phyloP scores from a whole-genome alignment of 495 filamentous ascomycete species.

The Antarctomyces pellizariae region DNA sequence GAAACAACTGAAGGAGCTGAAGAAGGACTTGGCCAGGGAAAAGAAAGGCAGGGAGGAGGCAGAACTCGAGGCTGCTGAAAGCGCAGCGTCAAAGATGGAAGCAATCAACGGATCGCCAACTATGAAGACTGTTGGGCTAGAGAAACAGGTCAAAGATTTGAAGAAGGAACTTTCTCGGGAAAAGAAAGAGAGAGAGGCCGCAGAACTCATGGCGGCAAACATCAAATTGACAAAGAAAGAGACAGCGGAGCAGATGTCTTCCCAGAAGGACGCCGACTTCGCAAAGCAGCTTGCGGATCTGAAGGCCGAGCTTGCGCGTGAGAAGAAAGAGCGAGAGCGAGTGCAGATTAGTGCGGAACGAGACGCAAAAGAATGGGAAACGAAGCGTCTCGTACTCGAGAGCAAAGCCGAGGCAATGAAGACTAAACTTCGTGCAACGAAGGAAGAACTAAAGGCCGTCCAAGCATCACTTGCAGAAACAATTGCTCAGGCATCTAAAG shows the following conservation, averaged over 20 bases:
- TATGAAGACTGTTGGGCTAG: conserved; percentile 6
- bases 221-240: too few species aligned
- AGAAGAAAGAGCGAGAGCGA: conserved; percentile 13
- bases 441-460: conserved; percentile 42
- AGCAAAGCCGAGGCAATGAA: conserved; percentile 42
- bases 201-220: too few species aligned
- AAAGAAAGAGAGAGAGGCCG: too few species aligned
- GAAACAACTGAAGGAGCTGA: conserved; percentile 20
- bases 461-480: conserved; percentile 21
- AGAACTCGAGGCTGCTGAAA: conserved; percentile 9
- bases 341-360: conserved; percentile 9
- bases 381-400: conserved; percentile 32
- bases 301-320: conserved; percentile 23
- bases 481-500: conserved; percentile 4
- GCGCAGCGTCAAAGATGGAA: conserved; percentile 8
- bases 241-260: too few species aligned
- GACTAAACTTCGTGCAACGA: conserved; percentile 38
- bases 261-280: conserved; percentile 20
- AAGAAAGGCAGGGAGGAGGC: conserved; percentile 15
- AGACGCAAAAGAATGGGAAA: conserved; percentile 23
- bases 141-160: conserved; percentile 1
- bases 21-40: conserved; percentile 28
- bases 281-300: conserved; percentile 21
- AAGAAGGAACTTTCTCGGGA: too few species aligned
- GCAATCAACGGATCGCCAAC: background rate